Evolutionary conservation across 495 filamentous ascomycete species (phyloP).

Genomic region (Hypoxylon rickii): DNA sequence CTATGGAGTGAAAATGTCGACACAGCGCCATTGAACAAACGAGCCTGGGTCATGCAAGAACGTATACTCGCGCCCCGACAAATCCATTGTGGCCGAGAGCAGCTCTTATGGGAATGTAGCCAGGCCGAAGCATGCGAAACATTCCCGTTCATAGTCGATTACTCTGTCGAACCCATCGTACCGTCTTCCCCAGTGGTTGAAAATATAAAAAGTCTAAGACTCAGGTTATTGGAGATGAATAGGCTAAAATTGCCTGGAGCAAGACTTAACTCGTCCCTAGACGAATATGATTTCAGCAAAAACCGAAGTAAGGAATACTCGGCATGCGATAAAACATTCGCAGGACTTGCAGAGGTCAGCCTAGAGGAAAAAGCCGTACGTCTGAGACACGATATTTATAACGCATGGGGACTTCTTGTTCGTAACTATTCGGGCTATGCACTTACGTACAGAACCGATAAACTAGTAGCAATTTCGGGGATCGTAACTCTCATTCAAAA

Average conservation of each 20-base stretch:
- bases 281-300: not conserved
- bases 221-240: not conserved
- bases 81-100: constrained; percentile 30
- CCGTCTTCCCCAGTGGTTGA: not conserved
- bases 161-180: not conserved
- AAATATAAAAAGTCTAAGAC: not conserved
- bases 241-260: not conserved
- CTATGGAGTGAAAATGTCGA: not conserved
- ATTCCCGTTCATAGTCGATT: constrained; percentile 14
- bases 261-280: not conserved
- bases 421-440: not conserved
- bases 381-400: not conserved
- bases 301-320: no score
- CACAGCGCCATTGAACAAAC: constrained; percentile 13
- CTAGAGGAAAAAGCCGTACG: not conserved
- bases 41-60: constrained; percentile 42
- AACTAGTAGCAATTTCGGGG: constrained; percentile 4
- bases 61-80: constrained; percentile 33
- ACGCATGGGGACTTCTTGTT: not conserved
- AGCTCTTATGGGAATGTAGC: constrained; percentile 39
- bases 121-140: constrained; percentile 29
- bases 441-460: constrained; percentile 4
- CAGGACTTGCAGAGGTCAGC: not conserved
- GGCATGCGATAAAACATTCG: no score
- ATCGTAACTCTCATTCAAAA: not conserved